Base-by-base conservation (phyloP, 1,139 yeast genomes). In the Candida glucosophila region DNA sequence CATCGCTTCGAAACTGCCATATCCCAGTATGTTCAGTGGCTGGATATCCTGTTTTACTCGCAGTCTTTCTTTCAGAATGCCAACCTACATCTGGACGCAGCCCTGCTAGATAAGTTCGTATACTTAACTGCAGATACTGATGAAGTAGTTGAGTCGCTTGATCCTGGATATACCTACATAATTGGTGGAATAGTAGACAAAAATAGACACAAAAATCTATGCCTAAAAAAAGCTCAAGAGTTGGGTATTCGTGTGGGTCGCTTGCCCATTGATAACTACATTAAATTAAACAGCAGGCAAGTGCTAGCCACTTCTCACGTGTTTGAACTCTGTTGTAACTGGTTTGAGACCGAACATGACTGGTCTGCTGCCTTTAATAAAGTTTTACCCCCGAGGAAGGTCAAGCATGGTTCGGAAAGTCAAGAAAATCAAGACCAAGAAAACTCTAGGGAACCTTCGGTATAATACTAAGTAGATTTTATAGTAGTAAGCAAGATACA, bases 141-240 rank as follows among this genome's bases (percentile, higher is more conserved):
- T 11, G 80, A 80, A 15, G 58, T 54, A 20, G 67, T 69, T 12
- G 54, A 80, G 18, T 71, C 68, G 12, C 57, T 90, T 26, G 76
- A 78, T 33, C 72, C 76, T 4, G 78, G 76, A 4, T 66, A 67
- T 49, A 80, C 92, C 0, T 90, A 90, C 42, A 72, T 88, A 24
- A 76, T 90, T 28, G 98, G 98, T 6, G 98, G 98, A 1, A 88
- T 90, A 29, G 97, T 90, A 6, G 98, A 90, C 51, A 90, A 88
- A 52, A 93, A 93, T 36, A 69, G 97, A 39, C 81, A 90, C 58
- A 88, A 88, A 52, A 64, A 67, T 35, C 55, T 90, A 26, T 90
- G 98, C 52, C 66, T 73, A 30, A 68, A 80, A 37, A 90, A 88
- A 50, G 98, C 98, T 1, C 67, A 74, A 37, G 57, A 64, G 34